Base-by-base conservation (phyloP, 1,284 basidiomycete species). In the Tylopilus sp. region DNA sequence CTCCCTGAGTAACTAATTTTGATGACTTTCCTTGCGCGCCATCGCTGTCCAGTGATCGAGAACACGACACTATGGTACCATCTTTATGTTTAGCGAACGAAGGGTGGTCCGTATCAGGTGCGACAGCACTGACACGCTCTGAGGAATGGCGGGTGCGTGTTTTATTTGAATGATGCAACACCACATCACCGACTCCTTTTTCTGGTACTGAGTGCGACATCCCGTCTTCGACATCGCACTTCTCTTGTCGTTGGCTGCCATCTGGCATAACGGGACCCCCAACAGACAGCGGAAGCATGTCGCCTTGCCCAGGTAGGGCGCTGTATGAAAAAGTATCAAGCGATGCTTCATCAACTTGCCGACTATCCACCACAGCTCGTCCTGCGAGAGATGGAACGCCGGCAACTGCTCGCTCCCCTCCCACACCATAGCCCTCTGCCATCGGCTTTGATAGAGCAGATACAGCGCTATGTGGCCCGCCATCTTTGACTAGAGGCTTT, bases 401-500 rank as follows among this genome's bases (percentile, higher is more conserved):
- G 33, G 40, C 18, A 33, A 33, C 19, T 4, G 12, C 44, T 33
- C 45, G 38, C 21, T 11, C 40, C 15, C 44, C 46, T 29, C 21
- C 29, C 21, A 26, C n/a, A 13, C 36, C 30, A 33, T 6, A 3
- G 21, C 30, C 42, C 38, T 44, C 44, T 5, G 29, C 47, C 33
- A 15, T 42, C 10, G 13, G 31, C 16, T 44, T 46, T 37, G 44
- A 51, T 33, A 23, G 40, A 19, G 37, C 35, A 34, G 41, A 23
- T 18, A 40, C 35, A 35, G 12, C 2, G 19, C 18, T 38, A 34
- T 33, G 44, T 35, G 31, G 38, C 33, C 30, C 31, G 13, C 40
- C 47, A 31, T 30, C 51, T 31, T 55, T 56, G 15, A 49, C 7
- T 19, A 41, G 15, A 11, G 47, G 49, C 13, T 58, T 30, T 49